These are phyloP conservation scores for Tremellales sp. DNA, from an alignment of 1,284 basidiomycete genomes.

Conservation along the genomic window DNA sequence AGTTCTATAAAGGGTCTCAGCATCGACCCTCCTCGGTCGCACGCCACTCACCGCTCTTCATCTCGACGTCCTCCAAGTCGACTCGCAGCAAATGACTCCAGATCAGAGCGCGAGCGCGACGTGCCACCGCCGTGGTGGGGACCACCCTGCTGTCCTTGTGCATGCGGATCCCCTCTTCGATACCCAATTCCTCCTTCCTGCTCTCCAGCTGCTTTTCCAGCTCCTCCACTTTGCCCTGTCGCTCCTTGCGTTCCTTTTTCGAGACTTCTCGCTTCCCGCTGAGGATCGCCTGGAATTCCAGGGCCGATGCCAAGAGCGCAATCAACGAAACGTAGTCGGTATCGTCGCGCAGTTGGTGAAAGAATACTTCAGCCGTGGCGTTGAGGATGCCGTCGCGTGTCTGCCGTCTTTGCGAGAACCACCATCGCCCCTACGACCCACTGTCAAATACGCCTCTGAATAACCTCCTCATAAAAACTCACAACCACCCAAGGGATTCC, in stretches of 20 bases:
- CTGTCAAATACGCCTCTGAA: not conserved
- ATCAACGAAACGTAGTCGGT: slow-evolving; percentile 72
- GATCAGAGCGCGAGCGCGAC: slow-evolving; percentile 67
- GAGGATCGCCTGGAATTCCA: slow-evolving; percentile 55
- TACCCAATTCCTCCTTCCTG: slow-evolving; percentile 49
- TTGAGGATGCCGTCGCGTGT: slow-evolving; percentile 92
- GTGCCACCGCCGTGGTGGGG: slow-evolving; percentile 36
- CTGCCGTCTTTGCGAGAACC: slow-evolving; percentile 86
- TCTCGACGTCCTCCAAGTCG: slow-evolving; percentile 56
- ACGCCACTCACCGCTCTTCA: slow-evolving; percentile 60
- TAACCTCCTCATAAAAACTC: slow-evolving; percentile 36
- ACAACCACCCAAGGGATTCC: slow-evolving; percentile 82
- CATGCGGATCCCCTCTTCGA: slow-evolving; percentile 34
- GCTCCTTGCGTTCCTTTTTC: slow-evolving; percentile 48
- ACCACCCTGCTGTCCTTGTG: slow-evolving; percentile 27
- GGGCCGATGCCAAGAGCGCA: slow-evolving; percentile 67
- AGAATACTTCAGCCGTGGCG: slow-evolving; percentile 80
- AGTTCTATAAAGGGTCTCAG: slow-evolving; percentile 57
- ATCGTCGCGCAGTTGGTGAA: slow-evolving; percentile 79
- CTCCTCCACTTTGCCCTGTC: slow-evolving; percentile 53
- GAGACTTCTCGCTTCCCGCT: slow-evolving; percentile 28
- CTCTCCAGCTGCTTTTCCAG: slow-evolving; percentile 60
- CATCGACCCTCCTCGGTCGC: not conserved
- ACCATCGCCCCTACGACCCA: slow-evolving; percentile 73
- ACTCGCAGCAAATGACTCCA: slow-evolving; percentile 84